Evolutionary conservation across 2,329 filamentous ascomycete species (phyloP), one percentile per base, ranked within the genome.

Genomic region (Trichoderma harzianum): DNA sequence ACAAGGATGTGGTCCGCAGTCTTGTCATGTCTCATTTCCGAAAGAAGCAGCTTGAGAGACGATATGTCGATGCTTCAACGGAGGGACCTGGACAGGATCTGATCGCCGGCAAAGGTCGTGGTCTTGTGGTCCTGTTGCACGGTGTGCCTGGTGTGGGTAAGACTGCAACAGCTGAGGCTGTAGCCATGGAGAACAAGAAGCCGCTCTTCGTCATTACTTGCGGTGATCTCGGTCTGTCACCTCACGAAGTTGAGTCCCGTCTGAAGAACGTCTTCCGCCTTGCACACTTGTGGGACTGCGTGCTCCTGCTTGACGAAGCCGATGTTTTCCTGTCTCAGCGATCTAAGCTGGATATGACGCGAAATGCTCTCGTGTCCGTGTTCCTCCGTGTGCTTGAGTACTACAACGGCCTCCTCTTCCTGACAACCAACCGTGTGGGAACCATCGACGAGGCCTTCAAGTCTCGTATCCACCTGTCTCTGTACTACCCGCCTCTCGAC

Each of bases 361-460:
- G 79, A 0, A 83, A 83, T 18, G 80, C 79, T 6, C 76, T 83
- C 0, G 82, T 83, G 0, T 82, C 81, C 0, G 84, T 85, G 1
- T 86, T 86, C 74, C 78, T 86, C 5, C 80, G 83, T 5, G 79
- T 84, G 0, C 78, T 86, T 0, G 84, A 86, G 75, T 86, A 86
- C 76, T 86, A 85, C 73, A 78, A 78, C 3, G 85, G 85, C 24
- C 79, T 86, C 5, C 75, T 86, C 7, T 85, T 85, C 77, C 78
- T 87, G 5, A 88, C 86, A 0, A 87, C 85, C 10, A 88, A 87
- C 77, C 81, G 84, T 3, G 82, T 85, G 7, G 83, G 84, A 18
- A 78, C 79, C 2, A 81, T 87, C 4, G 86, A 87, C 65, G 84
- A 84, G 70, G 86, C 86, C 0, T 85, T 86, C 77, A 82, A 82